Conservation (phyloP, 1,284 basidiomycete species). For the Boletus sp. region DNA sequence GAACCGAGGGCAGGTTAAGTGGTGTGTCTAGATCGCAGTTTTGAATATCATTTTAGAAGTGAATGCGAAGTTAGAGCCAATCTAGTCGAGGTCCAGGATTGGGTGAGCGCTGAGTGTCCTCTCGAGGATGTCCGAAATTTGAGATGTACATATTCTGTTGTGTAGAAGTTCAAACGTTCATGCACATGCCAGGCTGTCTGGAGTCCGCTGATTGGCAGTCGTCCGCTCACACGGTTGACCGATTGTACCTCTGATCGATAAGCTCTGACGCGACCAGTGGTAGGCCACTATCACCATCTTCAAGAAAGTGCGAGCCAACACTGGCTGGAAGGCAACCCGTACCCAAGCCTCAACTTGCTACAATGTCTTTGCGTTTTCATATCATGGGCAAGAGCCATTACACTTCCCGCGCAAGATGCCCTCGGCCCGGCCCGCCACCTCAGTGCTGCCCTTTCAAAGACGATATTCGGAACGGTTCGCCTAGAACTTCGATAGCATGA, state of each 20-base stretch:
- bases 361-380: not conserved
- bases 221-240: no score
- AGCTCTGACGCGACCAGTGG: no score
- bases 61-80: no score
- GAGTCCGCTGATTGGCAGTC: no score
- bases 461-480: not conserved
- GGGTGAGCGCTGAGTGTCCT: no score
- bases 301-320: not conserved
- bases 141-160: no score
- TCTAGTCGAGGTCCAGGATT: no score
- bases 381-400: not conserved
- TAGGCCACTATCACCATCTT: not conserved
- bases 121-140: no score
- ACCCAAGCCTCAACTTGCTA: not conserved
- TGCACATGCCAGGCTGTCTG: no score
- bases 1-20: constrained; percentile 16
- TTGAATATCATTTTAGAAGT: not conserved
- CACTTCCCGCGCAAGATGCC: not conserved
- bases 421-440: not conserved
- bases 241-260: no score
- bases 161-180: no score
- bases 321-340: no score
- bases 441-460: not conserved
- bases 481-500: not conserved
- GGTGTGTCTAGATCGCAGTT: not conserved